Conservation (phyloP, 169 alveolate genomes). For the Perkinsus olseni region DNA sequence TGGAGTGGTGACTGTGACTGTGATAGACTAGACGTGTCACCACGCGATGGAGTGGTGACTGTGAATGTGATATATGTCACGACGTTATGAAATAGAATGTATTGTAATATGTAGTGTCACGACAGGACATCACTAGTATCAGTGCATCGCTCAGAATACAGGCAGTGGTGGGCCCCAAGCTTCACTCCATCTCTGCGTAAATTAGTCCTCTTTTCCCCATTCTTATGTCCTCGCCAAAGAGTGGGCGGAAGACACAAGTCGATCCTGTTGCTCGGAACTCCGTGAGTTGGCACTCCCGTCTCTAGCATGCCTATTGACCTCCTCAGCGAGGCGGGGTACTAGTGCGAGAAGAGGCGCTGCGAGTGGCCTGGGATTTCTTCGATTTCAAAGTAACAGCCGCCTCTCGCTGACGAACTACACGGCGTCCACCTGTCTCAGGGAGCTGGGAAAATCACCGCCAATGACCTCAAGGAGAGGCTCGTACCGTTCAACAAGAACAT, state of each 20-base stretch:
- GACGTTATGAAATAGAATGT: too few species aligned
- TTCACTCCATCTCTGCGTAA: too few species aligned
- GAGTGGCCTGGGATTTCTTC: conserved; percentile 31
- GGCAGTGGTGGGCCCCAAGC: too few species aligned
- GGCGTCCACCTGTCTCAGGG: neutral
- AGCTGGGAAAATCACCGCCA: conserved; percentile 21
- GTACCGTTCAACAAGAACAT: conserved; percentile 25
- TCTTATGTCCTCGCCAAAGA: neutral
- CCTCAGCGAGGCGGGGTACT: conserved; percentile 29
- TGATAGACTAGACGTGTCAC: too few species aligned
- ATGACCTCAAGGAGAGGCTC: conserved; percentile 24
- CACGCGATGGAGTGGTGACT: too few species aligned
- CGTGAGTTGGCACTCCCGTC: neutral
- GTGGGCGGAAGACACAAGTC: neutral
- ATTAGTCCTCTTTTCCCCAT: neutral
- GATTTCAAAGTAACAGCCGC: neutral
- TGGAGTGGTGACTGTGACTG: too few species aligned
- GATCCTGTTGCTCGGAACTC: neutral
- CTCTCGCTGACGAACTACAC: neutral
- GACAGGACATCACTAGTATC: too few species aligned
- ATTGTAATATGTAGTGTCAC: too few species aligned
- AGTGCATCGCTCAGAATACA: too few species aligned
- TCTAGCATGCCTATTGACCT: neutral
- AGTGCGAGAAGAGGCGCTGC: conserved; percentile 25
- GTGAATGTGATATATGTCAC: too few species aligned